Evolutionary conservation across 805 yeast species (phyloP), one percentile per base, ranked within the genome.

Genomic region (Nakazawaea laoshanensis): DNA sequence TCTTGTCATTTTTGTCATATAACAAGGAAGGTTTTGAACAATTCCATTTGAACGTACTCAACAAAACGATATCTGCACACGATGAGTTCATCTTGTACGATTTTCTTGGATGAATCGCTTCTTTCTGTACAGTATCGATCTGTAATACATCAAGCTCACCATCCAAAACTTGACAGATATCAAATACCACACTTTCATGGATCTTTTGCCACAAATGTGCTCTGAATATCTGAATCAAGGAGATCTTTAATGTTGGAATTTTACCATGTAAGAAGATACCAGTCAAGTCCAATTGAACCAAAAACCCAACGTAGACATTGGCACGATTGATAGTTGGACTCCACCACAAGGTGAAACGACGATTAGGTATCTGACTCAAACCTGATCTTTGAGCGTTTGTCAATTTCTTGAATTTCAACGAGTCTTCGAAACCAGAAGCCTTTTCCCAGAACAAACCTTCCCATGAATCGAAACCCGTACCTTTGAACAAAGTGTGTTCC

Each of bases 171-270:
- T 88, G 96, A 47, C 96, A 87, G 19, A 92, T 47, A 62, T 92
- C 98, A 51, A 85, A 84, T 3, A 92, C 96, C 30, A 92, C 65
- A 56, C 94, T 80, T 57, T 92, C 99, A 53, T 92, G 99, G 35
- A 92, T 92, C 55, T 94, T 92, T 53, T 92, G 99, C 99, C 99
- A 92, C 48, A 92, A 70, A 63, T 92, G 99, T 0, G 98, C 97
- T 36, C 99, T 68, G 69, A 92, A 92, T 3, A 92, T 86, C 53
- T 92, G 99, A 52, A 92, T 88, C 41, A 89, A 66, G 1, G 98
- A 89, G 19, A 92, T 92, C 55, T 92, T 92, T 49, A 92, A 63
- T 0, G 99, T 92, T 6, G 99, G 99, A 42, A 92, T 92, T 55
- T 92, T 92, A 45, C 99, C 99, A 52, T 92, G 99, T 31, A 92